phyloP scores from a whole-genome alignment of 2,329 filamentous ascomycete species.

The Hysterium pulicare region DNA sequence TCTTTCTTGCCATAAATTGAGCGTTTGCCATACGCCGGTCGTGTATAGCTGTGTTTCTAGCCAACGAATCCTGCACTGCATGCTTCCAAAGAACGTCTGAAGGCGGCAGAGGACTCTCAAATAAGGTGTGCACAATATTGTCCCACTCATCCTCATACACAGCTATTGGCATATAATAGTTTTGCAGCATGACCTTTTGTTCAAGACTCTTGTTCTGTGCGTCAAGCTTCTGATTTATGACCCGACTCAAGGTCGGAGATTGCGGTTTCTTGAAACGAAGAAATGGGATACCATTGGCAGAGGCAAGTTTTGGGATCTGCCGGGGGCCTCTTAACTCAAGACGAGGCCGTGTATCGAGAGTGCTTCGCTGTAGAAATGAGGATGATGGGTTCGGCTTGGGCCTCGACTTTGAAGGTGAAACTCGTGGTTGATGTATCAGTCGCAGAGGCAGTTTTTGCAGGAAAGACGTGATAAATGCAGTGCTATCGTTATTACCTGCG shows the following conservation, averaged over 20 bases:
- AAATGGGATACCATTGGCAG: constrained; percentile 59
- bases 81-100: constrained; percentile 29
- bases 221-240: constrained; percentile 53
- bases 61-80: constrained; percentile 18
- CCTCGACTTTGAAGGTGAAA: constrained; percentile 13
- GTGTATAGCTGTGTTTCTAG: constrained; percentile 14
- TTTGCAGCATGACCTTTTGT: constrained; percentile 38
- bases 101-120: constrained; percentile 4
- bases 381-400: constrained; percentile 30
- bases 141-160: constrained; percentile 51
- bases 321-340: constrained; percentile 51
- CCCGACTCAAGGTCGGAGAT: constrained; percentile 54
- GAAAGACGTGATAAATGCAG: constrained; percentile 18
- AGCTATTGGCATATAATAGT: constrained; percentile 40
- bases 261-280: constrained; percentile 66
- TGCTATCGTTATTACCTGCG: constrained; percentile 26
- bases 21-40: constrained; percentile 25
- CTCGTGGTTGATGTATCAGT: too few species aligned
- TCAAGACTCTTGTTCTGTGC: constrained; percentile 44
- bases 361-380: constrained; percentile 31
- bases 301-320: constrained; percentile 57
- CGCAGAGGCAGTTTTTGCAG: constrained; percentile 40
- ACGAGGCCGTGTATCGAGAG: constrained; percentile 53
- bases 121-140: constrained; percentile 25
- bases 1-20: constrained; percentile 34